Evolutionary conservation across 352 stramenopile species (phyloP), one percentile per base, ranked within the genome.

Genomic region (Phytophthora brassicae): DNA sequence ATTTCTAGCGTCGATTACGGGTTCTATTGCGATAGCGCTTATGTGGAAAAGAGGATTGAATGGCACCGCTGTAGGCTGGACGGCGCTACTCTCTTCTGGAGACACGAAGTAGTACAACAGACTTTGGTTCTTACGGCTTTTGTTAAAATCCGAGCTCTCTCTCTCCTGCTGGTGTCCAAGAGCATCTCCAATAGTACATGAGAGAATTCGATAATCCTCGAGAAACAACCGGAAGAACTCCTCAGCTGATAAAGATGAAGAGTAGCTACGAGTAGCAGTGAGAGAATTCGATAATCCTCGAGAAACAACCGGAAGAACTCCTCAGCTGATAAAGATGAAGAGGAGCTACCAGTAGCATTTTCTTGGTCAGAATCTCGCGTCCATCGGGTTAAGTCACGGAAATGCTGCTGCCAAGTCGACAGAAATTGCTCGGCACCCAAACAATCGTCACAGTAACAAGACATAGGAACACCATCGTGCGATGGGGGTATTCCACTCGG

Each of bases 391-490:
- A 89, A 68, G 55, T 88, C 77, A 9, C 70, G 59, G 19, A 81
- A 86, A 65, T 88, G 80, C 14, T 80, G 61, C 17, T 71, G 64
- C 80, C 77, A 89, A 8, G 77, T 84, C 7, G 75, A 52, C 0
- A 85, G 47, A 31, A 85, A 65, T 44, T 89, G 75, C 14, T 75
- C 60, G 0, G 58, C 42, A 6, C 80, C 75, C 11, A 86, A 60
- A 39, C 80, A 89, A 28, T 68, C 54, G n/a, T 89, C 68, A 38
- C 80, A 85, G 28, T 77, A 73, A 31, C 77, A 88, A 7, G 77
- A 56, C 33, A 66, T 72, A 6, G 80, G 74, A 6, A 85, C 63
- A 0, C 75, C 75, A 14, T 84, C 64, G 3, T 59, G 52, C 19
- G 47, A 20, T n/a, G 79, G 77, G 22, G 77, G 75, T 0, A 43